Percentiles rank a stretch among this genome's conserved stretches.
Conservation (phyloP, 2,329 filamentous ascomycete genomes). For the Phialocephala subalpina region DNA sequence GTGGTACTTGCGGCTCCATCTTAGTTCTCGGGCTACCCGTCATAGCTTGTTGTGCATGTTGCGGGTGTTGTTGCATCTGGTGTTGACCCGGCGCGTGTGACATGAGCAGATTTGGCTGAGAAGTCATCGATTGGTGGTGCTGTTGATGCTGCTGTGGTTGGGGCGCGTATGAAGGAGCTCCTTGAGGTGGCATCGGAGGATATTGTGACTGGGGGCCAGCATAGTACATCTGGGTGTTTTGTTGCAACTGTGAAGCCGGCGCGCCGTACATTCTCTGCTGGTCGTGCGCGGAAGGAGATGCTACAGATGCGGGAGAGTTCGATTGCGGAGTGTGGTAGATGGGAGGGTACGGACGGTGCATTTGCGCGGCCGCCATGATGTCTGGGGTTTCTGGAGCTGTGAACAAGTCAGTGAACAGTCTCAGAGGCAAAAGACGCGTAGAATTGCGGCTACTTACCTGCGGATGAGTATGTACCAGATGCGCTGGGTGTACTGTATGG, state of each 20-base stretch:
- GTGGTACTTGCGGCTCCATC: conserved; percentile 68
- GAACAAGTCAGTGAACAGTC: conserved; percentile 28
- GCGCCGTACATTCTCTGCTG: conserved; percentile 89
- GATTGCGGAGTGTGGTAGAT: conserved; percentile 97
- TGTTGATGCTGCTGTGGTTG: conserved; percentile 37
- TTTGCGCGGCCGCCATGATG: conserved; percentile 71
- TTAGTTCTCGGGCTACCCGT: conserved; percentile 69
- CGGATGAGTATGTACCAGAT: conserved; percentile 84
- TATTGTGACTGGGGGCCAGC: conserved; percentile 62
- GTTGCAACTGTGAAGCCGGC: conserved; percentile 79
- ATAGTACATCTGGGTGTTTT: conserved; percentile 81
- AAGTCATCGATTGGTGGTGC: conserved; percentile 66
- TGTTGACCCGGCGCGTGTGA: conserved; percentile 63
- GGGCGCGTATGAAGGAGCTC: conserved; percentile 66
- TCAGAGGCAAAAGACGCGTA: conserved; percentile 27
- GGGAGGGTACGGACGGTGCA: conserved; percentile 82
- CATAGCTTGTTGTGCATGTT: conserved; percentile 65
- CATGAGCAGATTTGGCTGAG: conserved; percentile 73
- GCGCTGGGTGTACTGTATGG: conserved; percentile 85
- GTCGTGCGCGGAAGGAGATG: conserved; percentile 88
- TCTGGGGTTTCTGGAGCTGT: conserved; percentile 62
- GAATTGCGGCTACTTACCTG: conserved; percentile 63
- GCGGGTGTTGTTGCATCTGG: conserved; percentile 66
- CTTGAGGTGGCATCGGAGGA: conserved; percentile 70
- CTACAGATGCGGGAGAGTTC: conserved; percentile 91